These are phyloP conservation scores for Fusarium marasasianum DNA, from an alignment of 2,329 filamentous ascomycete genomes.

Conservation along the genomic window DNA sequence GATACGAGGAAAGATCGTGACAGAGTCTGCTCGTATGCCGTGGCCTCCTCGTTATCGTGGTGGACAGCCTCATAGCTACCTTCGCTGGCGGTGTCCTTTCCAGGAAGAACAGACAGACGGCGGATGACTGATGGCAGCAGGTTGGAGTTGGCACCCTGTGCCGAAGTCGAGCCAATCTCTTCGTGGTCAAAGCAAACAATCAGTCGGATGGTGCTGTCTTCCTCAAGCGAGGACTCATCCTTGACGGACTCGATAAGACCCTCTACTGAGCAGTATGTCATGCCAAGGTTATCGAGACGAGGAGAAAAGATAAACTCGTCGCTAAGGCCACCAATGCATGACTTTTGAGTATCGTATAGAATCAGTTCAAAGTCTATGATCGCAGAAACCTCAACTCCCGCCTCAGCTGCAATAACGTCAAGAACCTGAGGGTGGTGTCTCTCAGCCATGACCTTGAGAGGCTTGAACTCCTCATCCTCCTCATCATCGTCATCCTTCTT, in stretches of 20 bases:
- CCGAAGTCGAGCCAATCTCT: conserved; percentile 91
- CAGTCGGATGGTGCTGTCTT: conserved; percentile 86
- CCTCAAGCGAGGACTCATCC: conserved; percentile 70
- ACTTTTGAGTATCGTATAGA: conserved; percentile 95
- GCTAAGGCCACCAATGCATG: conserved; percentile 86
- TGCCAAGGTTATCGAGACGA: conserved; percentile 94
- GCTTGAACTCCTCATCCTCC: conserved; percentile 68
- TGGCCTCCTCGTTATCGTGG: conserved; percentile 71
- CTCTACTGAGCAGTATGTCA: conserved; percentile 92
- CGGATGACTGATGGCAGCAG: conserved; percentile 87
- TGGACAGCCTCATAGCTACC: conserved; percentile 64
- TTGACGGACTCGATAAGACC: conserved; percentile 84
- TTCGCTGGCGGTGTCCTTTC: conserved; percentile 73
- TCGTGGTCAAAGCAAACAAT: conserved; percentile 97
- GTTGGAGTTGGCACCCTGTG: conserved; percentile 94
- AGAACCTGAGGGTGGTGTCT: conserved; percentile 91
- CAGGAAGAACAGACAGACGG: conserved; percentile 82
- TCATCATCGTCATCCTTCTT: conserved; percentile 48
- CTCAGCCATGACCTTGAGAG: conserved; percentile 79
- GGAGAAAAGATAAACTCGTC: conserved; percentile 97
- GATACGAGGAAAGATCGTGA: conserved; percentile 92
- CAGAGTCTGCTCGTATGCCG: conserved; percentile 92
- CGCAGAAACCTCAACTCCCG: conserved; percentile 73
- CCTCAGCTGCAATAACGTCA: conserved; percentile 83
- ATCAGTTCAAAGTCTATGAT: conserved; percentile 95